Base-by-base conservation (phyloP, 176 grass and related monocot genomes). In the Metroxylon sagu region DNA sequence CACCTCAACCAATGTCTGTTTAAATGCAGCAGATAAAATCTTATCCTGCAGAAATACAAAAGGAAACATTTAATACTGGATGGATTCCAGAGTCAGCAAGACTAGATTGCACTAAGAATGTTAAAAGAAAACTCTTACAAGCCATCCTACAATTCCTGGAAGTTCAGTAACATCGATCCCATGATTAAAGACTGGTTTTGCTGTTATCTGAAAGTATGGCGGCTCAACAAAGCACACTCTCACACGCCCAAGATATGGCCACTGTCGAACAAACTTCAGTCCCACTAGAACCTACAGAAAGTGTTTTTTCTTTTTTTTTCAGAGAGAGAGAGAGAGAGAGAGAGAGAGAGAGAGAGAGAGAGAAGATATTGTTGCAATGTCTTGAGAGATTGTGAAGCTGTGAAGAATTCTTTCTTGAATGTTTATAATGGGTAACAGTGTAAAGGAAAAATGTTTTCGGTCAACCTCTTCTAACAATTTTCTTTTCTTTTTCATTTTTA, bases 141-240 rank as follows among this genome's bases (percentile, higher is more conserved):
- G 87, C 93, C 93, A 98, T 62, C 85, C 80, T 50, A 84, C 91
- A 81, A 98, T 92, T 69, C 81, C 84, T 18, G 93, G 93, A 83
- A 98, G 61, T 74, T 91, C 84, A 58, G 93, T 92, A 49, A 98
- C 93, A 81, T 98, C 93, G 57, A 98, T 67, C 16, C 93, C 93
- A 54, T 88, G 73, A 71, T 74, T 76, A 73, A 98, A 64, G 16
- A 98, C 67, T 68, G 93, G 93, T 78, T 97, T 97, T 65, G 88
- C 87, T 50, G 72, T 69, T 87, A 97, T 97, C 64, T 97, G 84
- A 77, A 97, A 97, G 83, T 92, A 97, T 69, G 93, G 93, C 43
- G 93, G 81, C 73, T 97, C 87, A 16, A 88, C 73, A 83, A 97
- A 97, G 68, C 93, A 97, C 67, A 97, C 62, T 66, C 93, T 91